Percentiles rank a stretch among this genome's conserved stretches.
phyloP scores from a whole-genome alignment of 148 eudicot genomes.

The Fagopyrum esculentum region DNA sequence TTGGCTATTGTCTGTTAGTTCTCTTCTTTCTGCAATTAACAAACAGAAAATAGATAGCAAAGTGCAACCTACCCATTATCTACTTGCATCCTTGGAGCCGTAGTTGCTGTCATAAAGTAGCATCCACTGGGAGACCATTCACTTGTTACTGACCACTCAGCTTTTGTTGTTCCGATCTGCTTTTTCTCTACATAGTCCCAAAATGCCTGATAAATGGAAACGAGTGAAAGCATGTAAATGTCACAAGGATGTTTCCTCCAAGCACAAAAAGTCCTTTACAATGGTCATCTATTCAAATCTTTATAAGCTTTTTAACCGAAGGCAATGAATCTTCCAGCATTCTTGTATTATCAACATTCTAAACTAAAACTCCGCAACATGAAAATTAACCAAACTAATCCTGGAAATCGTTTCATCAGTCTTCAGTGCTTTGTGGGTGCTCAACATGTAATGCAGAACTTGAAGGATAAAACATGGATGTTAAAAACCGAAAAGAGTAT shows the following conservation, averaged over 20 bases:
- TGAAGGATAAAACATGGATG: background rate
- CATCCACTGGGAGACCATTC: slow-evolving; percentile 98
- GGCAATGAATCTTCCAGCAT: background rate
- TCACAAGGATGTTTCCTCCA: background rate
- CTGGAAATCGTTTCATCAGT: background rate
- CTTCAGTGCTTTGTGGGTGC: background rate
- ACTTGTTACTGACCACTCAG: slow-evolving; percentile 91
- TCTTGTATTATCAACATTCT: background rate
- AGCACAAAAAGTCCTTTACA: background rate
- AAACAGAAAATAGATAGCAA: background rate
- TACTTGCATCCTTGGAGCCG: slow-evolving; percentile 93
- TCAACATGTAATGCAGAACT: background rate
- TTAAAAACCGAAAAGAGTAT: background rate
- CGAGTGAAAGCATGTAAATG: background rate
- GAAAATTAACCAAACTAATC: background rate
- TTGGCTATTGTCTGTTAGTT: background rate
- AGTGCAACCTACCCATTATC: slow-evolving; percentile 76
- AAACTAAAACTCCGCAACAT: background rate
- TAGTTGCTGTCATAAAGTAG: slow-evolving; percentile 92
- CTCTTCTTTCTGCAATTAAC: background rate
- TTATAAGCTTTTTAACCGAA: background rate
- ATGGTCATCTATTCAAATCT: background rate
- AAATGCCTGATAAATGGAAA: slow-evolving; percentile 49
- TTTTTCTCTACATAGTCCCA: slow-evolving; percentile 92
- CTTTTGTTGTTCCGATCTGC: slow-evolving; percentile 69